Percentiles rank a stretch among this genome's conserved stretches.
phyloP scores from a whole-genome alignment of 2,329 filamentous ascomycete species.

The Sporothrix globosa region DNA sequence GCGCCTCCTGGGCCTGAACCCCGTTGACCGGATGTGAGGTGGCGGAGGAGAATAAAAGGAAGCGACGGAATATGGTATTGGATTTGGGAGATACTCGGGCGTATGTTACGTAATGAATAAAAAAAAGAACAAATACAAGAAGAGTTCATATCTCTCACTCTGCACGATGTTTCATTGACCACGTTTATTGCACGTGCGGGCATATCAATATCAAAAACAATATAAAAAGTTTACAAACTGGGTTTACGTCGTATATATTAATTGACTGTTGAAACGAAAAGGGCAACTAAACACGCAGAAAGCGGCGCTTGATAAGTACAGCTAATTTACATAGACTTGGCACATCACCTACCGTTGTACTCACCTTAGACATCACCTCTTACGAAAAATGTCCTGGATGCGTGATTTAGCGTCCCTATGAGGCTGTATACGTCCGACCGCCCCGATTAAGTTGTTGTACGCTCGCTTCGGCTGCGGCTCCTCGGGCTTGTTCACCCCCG shows the following conservation, averaged over 20 bases:
- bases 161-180: neutral
- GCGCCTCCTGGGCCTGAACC: conserved; percentile 75
- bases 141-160: neutral
- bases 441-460: neutral
- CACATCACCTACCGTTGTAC: neutral
- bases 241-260: neutral
- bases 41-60: neutral
- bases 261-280: neutral
- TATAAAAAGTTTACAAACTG: neutral
- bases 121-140: neutral
- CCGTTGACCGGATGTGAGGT: conserved; percentile 64
- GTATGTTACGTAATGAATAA: neutral
- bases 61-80: neutral
- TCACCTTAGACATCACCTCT: neutral
- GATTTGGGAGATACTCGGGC: neutral
- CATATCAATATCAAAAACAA: conserved; percentile 18
- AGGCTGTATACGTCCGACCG: neutral
- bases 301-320: neutral
- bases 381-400: neutral
- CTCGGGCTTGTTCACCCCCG: neutral
- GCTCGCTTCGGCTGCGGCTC: conserved; percentile 26
- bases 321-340: neutral
- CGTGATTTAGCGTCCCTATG: neutral
- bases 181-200: neutral
- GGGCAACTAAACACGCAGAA: neutral